These are phyloP conservation scores for Arthrobotrys iridis DNA, from an alignment of 2,329 filamentous ascomycete genomes.

Conservation along the genomic window DNA sequence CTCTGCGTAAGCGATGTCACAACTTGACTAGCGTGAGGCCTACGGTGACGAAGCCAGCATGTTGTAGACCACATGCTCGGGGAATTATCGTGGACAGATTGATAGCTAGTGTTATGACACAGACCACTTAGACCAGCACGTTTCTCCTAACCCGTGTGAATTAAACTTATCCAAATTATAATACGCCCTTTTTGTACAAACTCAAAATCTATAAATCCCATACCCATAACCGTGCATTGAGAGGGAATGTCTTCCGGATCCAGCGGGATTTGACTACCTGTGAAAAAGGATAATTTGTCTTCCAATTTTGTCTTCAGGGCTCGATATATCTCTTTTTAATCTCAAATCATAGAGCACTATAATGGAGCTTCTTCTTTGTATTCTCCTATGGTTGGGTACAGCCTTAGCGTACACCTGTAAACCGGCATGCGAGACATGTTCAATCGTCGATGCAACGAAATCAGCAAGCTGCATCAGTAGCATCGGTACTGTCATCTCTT, in stretches of 20 bases:
- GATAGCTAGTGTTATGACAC: no score
- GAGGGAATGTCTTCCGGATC: no score
- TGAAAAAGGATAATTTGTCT: no score
- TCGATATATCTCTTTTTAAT: neutral
- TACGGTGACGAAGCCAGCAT: neutral
- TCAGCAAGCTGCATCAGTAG: slow-evolving; percentile 19
- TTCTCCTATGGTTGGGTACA: neutral
- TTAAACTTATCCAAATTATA: no score
- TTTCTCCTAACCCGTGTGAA: neutral
- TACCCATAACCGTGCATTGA: no score
- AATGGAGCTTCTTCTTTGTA: slow-evolving; percentile 8
- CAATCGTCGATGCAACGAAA: slow-evolving; percentile 5
- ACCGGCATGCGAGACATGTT: slow-evolving; percentile 3
- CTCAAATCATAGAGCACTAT: neutral
- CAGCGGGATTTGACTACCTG: no score
- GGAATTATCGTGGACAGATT: neutral
- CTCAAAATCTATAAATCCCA: no score
- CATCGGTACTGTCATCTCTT: slow-evolving; percentile 10
- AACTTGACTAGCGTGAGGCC: neutral
- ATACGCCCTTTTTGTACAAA: no score
- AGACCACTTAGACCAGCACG: neutral
- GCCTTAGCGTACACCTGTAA: slow-evolving; percentile 19
- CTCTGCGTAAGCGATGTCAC: neutral
- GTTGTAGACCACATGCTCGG: neutral
- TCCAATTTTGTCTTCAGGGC: no score